Evolutionary conservation across 805 yeast genomes (phyloP).

Genomic region (Wickerhamomyces sydowiorum): DNA sequence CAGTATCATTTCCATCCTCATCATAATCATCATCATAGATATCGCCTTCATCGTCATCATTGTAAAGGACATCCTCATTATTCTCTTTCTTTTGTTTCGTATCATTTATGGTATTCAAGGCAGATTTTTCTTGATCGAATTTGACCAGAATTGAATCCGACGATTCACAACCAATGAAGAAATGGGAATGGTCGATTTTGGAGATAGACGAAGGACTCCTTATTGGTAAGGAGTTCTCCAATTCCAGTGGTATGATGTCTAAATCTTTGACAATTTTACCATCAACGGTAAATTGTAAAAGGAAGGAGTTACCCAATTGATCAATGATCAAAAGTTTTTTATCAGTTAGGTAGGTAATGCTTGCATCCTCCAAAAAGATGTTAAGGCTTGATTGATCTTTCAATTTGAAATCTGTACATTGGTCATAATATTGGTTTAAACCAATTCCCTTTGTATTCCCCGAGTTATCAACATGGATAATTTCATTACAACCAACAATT

Average conservation of each 20-base stretch:
- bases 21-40: slow-evolving; percentile 26
- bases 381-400: slow-evolving; percentile 45
- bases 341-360: slow-evolving; percentile 28
- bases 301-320: slow-evolving; percentile 22
- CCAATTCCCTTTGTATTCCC: slow-evolving; percentile 63
- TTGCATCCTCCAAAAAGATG: slow-evolving; percentile 50
- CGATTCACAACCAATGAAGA: slow-evolving; percentile 58
- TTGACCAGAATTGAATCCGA: slow-evolving; percentile 49
- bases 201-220: slow-evolving; percentile 29
- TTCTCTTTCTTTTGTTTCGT: background rate
- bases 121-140: slow-evolving; percentile 11
- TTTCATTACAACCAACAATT: slow-evolving; percentile 66
- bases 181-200: slow-evolving; percentile 32
- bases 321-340: slow-evolving; percentile 32
- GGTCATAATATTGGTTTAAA: slow-evolving; percentile 48
- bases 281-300: slow-evolving; percentile 28
- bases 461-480: slow-evolving; percentile 74
- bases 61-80: slow-evolving; percentile 28
- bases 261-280: slow-evolving; percentile 30
- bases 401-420: slow-evolving; percentile 33
- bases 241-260: slow-evolving; percentile 6
- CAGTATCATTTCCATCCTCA: slow-evolving; percentile 29
- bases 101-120: too few relatives aligned
- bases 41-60: slow-evolving; percentile 43
- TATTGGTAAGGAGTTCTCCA: slow-evolving; percentile 12